Base-by-base conservation (phyloP, 768 basidiomycete genomes). In the Rhodotorula babjevae region DNA sequence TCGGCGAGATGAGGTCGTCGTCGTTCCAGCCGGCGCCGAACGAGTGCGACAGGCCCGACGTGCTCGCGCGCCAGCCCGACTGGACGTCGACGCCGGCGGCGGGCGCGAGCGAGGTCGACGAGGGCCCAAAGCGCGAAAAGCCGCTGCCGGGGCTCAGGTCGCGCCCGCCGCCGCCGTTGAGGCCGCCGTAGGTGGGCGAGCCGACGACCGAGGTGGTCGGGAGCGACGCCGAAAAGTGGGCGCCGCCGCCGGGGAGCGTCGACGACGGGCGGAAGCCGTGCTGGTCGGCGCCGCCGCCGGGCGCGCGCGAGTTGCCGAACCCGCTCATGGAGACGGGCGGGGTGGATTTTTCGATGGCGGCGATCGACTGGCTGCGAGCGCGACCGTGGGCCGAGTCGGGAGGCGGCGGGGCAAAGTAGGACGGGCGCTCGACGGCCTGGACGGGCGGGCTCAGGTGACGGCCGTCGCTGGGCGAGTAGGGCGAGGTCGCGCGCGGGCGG, bases 121-220 rank as follows among this genome's bases (percentile, higher is more conserved):
- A 29, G 27, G 44, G 49, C 2, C 59, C 67, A 25, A 66, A 73
- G 40, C 60, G 64, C 14, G 72, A 72, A 36, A 61, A 69, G 6
- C 6, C 21, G 14, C 49, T 27, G 36, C 53, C 7, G 14, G 65
- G 11, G 36, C 57, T 59, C 33, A 27, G 40, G 16, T 6, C 52
- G 23, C 63, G 29, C 40, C 8, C 18, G 5, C 31, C 33, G 40
- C 33, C 33, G 65, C 6, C 27, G 49, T 15, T 53, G 12, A 53
- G 40, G 11, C 61, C 18, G 31, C 49, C 60, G 49, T 21, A 67
- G 31, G 67, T 40, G 11, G 71, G 71, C 12, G 63, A 65, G n/a
- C 71, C 71, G 53, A 72, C 71, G 33, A 67, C 71, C 23, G 71
- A 72, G 33, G 59, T 69, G 27, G 71, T 63, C 8, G 74, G 74